Base-by-base conservation (phyloP, 2,329 filamentous ascomycete genomes). In the Thelonectria rubi region DNA sequence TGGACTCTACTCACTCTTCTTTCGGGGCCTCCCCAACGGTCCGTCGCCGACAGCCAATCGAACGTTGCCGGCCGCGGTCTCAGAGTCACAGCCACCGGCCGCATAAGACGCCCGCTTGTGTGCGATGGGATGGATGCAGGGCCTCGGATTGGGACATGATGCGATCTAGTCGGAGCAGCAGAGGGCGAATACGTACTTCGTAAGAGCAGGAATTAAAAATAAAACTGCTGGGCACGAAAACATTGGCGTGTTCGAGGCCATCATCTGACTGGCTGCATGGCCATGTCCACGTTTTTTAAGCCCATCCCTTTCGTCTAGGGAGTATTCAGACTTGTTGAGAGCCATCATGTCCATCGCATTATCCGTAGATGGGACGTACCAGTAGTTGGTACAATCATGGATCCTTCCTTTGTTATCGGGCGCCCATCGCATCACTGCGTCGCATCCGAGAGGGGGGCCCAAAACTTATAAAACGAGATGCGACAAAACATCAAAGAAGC, bases 41-140 rank as follows among this genome's bases (percentile, higher is more conserved):
- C 65, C 65, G 54, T 48, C 32, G 54, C 49, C 32, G 55, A 58
- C 57, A 64, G 62, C 69, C 69, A 71, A 70, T 70, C 60, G 60
- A 64, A 15, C 39, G 52, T 24, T 60, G 46, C 39, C 46, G 56
- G 51, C 54, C 49, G 58, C 66, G 55, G 68, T 63, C 24, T 24
- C 24, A 24, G 46, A 63, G 67, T 58, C 63, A n/a, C 57, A 69
- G 55, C 60, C 46, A 34, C n/a, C 32, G 53, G 47, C 17, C 53
- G 30, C 40, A 21, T 47, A 21, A 48, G 32, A 55, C 57, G 47
- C 52, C 57, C 56, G 57, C 42, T 24, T 40, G 21, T 20, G 43
- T 55, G 52, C 42, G 11, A 34, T 24, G 48, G 50, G 49, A 55
- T 58, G 50, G 49, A 55, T 58, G 26, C 50, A 55, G 62, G 58